Evolutionary conservation across 140 eudicot species (phyloP).

Genomic region (Cichorium intybus): DNA sequence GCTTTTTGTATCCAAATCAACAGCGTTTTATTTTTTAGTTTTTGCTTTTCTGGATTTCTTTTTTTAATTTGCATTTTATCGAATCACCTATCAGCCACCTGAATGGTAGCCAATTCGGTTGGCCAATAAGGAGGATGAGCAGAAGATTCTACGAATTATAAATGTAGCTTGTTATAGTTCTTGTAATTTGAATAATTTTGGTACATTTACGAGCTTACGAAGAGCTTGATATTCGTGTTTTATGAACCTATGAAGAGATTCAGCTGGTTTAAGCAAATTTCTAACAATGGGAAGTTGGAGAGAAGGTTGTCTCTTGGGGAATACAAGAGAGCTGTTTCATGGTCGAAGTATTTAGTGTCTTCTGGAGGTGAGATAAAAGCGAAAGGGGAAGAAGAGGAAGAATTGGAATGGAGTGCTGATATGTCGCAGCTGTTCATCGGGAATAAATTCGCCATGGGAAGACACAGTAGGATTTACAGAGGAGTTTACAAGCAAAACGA

Average conservation of each 20-base stretch:
- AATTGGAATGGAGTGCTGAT: constrained; percentile 88
- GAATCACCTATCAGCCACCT: constrained; percentile 1
- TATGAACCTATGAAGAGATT: constrained; percentile 56
- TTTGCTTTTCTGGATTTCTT: background rate
- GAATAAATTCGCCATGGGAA: constrained; percentile 78
- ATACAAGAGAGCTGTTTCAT: constrained; percentile 72
- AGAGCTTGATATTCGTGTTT: background rate
- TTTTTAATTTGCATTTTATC: no score
- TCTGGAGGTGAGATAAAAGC: constrained; percentile 78
- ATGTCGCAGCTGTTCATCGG: constrained; percentile 89
- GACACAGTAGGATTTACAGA: constrained; percentile 85
- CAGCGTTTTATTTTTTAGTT: background rate
- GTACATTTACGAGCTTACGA: background rate
- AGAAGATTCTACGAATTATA: background rate
- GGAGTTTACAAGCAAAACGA: constrained; percentile 78
- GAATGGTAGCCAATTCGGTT: background rate
- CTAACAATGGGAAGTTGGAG: constrained; percentile 58
- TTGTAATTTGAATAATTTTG: background rate
- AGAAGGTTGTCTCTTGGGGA: constrained; percentile 71
- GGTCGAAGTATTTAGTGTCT: constrained; percentile 86
- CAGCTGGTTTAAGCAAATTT: constrained; percentile 58
- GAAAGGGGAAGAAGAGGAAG: constrained; percentile 44
- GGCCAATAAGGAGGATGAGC: background rate
- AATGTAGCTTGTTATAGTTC: constrained; percentile 16
- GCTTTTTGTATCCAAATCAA: constrained; percentile 5